phyloP scores from a whole-genome alignment of 2,329 filamentous ascomycete genomes.

The Aspergillus unguis region DNA sequence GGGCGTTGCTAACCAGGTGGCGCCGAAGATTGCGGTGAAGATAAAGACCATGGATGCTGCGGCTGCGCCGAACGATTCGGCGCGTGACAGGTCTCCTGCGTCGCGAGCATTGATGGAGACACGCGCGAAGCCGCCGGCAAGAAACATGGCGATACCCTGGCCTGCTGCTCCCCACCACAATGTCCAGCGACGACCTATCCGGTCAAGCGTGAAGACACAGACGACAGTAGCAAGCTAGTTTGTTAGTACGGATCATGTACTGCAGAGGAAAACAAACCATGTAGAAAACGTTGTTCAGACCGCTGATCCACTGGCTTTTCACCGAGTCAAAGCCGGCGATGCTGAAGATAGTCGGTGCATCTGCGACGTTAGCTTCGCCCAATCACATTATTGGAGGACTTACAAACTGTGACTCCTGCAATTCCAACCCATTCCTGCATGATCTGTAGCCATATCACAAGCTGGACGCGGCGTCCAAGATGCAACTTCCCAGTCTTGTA shows the following conservation, averaged over 20 bases:
- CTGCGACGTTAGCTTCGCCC: conserved; percentile 14
- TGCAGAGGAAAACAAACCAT: conserved; percentile 41
- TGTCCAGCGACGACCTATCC: conserved; percentile 66
- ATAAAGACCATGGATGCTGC: conserved; percentile 70
- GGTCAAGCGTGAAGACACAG: conserved; percentile 67
- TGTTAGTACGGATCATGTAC: not conserved
- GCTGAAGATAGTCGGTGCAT: conserved; percentile 57
- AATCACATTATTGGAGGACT: conserved; percentile 8
- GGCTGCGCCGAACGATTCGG: conserved; percentile 57
- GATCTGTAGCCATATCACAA: conserved; percentile 69
- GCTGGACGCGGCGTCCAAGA: conserved; percentile 63
- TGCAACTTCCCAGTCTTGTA: conserved; percentile 64
- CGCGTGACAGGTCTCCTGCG: conserved; percentile 45
- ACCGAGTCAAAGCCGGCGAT: conserved; percentile 62
- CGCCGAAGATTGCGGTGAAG: conserved; percentile 63
- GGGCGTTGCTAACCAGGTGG: conserved; percentile 59
- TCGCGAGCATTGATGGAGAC: conserved; percentile 50
- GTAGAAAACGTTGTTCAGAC: conserved; percentile 55
- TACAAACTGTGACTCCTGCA: conserved; percentile 63
- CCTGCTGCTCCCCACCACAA: conserved; percentile 65
- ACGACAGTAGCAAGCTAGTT: conserved; percentile 62
- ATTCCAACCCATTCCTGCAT: conserved; percentile 70
- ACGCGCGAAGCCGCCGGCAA: conserved; percentile 61
- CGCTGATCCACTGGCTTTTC: conserved; percentile 63
- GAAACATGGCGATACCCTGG: conserved; percentile 65